Evolutionary conservation across 768 basidiomycete genomes (phyloP).

Genomic region (Lepiota brunneoincarnata): DNA sequence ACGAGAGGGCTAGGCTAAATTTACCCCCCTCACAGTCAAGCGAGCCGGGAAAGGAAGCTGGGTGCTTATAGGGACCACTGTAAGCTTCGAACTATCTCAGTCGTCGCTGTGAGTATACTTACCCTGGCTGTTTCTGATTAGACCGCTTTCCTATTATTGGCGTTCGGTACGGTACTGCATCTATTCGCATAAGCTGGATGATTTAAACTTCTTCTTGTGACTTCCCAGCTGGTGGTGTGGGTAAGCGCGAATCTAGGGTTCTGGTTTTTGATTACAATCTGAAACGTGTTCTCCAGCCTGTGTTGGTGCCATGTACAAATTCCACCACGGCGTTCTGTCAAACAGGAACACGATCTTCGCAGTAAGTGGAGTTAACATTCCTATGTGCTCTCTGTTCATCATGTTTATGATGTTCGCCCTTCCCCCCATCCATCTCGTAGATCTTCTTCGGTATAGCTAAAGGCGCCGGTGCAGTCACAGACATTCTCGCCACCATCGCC

Average conservation of each 20-base stretch:
- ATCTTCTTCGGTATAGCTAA: slow-evolving; percentile 43
- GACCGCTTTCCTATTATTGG: slow-evolving; percentile 24
- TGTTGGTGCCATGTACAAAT: slow-evolving; percentile 32
- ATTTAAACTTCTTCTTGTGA: not conserved
- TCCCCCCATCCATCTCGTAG: no score
- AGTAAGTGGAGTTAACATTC: slow-evolving; percentile 18
- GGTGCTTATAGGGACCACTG: slow-evolving; percentile 26
- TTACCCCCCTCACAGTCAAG: slow-evolving; percentile 20
- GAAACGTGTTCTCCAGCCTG: slow-evolving; percentile 22
- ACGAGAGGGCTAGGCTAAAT: not conserved
- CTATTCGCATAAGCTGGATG: not conserved
- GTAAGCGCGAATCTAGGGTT: slow-evolving; percentile 14
- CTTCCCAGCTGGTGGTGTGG: slow-evolving; percentile 25
- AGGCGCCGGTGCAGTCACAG: slow-evolving; percentile 40
- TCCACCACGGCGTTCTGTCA: slow-evolving; percentile 27
- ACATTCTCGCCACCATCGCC: slow-evolving; percentile 41
- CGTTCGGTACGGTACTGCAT: slow-evolving; percentile 23
- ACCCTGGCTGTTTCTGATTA: not conserved
- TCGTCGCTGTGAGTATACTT: not conserved
- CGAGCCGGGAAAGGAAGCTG: slow-evolving; percentile 23
- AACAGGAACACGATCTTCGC: slow-evolving; percentile 26
- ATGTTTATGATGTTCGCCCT: no score
- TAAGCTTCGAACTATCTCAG: slow-evolving; percentile 13
- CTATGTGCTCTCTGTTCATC: not conserved
- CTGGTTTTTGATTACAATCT: not conserved